Conservation (phyloP, 2,329 filamentous ascomycete genomes). For the Hypoxylon sp. region DNA sequence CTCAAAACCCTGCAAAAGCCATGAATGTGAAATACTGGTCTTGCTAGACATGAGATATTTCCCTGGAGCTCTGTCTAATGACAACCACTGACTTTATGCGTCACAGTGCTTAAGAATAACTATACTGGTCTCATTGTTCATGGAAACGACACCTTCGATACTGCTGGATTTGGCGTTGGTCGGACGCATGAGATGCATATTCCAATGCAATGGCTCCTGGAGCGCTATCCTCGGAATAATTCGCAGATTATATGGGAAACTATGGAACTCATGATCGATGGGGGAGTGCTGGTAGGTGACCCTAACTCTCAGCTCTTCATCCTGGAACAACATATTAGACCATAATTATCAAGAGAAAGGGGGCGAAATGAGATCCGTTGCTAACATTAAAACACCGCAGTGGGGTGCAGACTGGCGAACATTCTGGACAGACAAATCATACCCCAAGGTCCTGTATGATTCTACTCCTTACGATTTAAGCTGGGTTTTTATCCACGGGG, state of each 20-base stretch:
- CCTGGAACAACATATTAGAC: neutral
- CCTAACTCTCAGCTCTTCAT: neutral
- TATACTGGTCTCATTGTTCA: constrained; percentile 65
- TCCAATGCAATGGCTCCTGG: constrained; percentile 59
- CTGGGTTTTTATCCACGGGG: constrained; percentile 57
- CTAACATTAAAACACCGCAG: constrained; percentile 9
- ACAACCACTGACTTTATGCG: neutral
- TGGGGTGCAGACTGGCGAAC: constrained; percentile 52
- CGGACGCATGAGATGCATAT: constrained; percentile 60
- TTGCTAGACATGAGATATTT: too few species aligned
- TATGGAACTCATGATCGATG: constrained; percentile 58
- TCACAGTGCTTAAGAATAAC: constrained; percentile 65
- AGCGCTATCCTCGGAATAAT: constrained; percentile 54
- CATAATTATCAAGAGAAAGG: neutral
- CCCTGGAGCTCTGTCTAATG: neutral
- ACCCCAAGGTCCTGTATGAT: constrained; percentile 45
- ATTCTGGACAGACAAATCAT: constrained; percentile 51
- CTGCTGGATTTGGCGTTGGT: constrained; percentile 54
- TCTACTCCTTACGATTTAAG: constrained; percentile 50
- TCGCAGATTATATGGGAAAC: constrained; percentile 57
- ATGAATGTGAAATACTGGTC: neutral
- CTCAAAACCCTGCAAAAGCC: neutral
- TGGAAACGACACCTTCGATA: constrained; percentile 59
- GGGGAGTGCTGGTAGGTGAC: constrained; percentile 34
- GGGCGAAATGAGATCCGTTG: neutral